Base-by-base conservation (phyloP, 2,329 filamentous ascomycete species). In the Neonectria sp. region DNA sequence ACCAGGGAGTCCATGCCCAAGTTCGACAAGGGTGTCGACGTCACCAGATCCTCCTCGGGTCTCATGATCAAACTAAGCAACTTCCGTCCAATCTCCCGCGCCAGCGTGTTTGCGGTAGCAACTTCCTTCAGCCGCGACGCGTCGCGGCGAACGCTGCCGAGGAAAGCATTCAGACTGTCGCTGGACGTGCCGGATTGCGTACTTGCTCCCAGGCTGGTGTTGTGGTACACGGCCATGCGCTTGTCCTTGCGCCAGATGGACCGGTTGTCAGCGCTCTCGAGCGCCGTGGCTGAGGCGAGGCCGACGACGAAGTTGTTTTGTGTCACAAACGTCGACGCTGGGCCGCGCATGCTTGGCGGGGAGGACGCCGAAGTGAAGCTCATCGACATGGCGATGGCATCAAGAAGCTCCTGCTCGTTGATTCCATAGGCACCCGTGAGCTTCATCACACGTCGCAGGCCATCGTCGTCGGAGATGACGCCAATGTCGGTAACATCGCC, bases 401-500 rank as follows among this genome's bases (percentile, higher is more conserved):
- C 62, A 1, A 73, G 25, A 5, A 72, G 62, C 37, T 73, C 58
- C 7, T 55, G 24, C 51, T 71, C 71, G 3, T 55, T 63, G 53
- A 73, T 46, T 6, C 35, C 46, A 17, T 63, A 61, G 8, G 35
- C 45, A 9, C 69, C 68, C 0, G 53, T 64, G 2, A 29, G n/a
- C 33, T 68, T 63, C 51, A 68, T 65, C n/a, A 48, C 46, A 1
- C 53, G 52, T 15, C 69, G 58, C 0, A 74, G 60, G 0, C 53
- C 65, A 3, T 61, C 48, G 8, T 76, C 68, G 15, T 68, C 69
- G 3, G 69, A 65, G 4, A 85, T 71, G 58, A 78, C 81, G 1
- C 85, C 84, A 4, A 81, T 74, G 6, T 79, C 83, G 3, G 78
- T 76, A 9, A 85, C 73, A 9, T 46, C 70, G 5, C 74, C 69